Evolutionary conservation across 257 asterid genomes (phyloP), one percentile per base, ranked within the genome.

Genomic region (Lavandula angustifolia): DNA sequence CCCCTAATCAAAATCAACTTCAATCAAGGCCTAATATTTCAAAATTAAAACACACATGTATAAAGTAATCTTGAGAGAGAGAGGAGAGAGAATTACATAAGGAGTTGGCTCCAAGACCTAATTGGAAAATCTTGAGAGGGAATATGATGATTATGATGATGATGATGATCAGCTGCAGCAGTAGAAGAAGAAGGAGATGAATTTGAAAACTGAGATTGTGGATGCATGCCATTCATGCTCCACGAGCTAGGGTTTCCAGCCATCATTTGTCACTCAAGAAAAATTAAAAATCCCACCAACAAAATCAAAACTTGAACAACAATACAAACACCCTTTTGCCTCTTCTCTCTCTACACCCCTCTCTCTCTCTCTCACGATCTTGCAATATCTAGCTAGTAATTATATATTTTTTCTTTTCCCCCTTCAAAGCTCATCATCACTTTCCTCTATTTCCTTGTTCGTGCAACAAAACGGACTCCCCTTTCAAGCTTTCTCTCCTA

Each of bases 231-330:
- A 72, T 76, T 75, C 84, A 76, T 85, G 83, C 85, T 84, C 96
- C 96, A 88, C 94, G 91, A 86, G 53, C 68, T 85, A 88, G 98
- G 95, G 96, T 88, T 91, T 88, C 95, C 98, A 57, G 95, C 95
- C 96, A 86, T 86, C 88, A 86, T 79, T 75, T 79, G 84, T 63
- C 50, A 31, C 55, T 67, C 66, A 2, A 47, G 50, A 47, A 66
- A 8, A 34, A 44, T 34, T 42, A 66, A 8, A 34, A 44, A 44
- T 42, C 37, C 12, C 33, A 6, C 2, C 16, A 44, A 53, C 3
- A 62, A 35, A 9, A 6, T 7, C 38, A 37, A 3, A 13, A 10
- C 14, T 11, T 22, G 14, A 32, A 55, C 34, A 57, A 61, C 55
- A 42, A 22, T 17, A 9, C n/a, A 32, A 29, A 7, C 6, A 54